Evolutionary conservation across 2,329 filamentous ascomycete species (phyloP).

Genomic region (Cytospora schulzeri): DNA sequence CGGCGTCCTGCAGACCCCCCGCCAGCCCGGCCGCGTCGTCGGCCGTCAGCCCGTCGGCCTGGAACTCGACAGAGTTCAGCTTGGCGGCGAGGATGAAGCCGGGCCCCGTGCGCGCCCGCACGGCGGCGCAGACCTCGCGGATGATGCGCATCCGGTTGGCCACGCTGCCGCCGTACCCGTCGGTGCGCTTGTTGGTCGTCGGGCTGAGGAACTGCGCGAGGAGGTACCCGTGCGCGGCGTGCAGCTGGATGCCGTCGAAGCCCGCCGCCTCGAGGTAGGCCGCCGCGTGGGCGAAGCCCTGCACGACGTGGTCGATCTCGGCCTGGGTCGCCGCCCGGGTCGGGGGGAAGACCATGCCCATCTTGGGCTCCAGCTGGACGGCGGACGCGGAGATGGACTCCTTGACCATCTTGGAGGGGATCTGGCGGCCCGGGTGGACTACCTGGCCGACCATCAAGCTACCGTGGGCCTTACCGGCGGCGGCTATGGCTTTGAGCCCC

Average conservation of each 20-base stretch:
- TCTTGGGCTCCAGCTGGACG: slow-evolving; percentile 36
- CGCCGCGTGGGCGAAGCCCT: slow-evolving; percentile 62
- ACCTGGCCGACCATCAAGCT: slow-evolving; percentile 63
- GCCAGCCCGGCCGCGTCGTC: slow-evolving; percentile 54
- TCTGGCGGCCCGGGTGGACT: slow-evolving; percentile 62
- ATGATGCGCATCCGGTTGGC: slow-evolving; percentile 49
- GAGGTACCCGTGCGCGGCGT: slow-evolving; percentile 58
- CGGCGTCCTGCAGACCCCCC: slow-evolving; percentile 47
- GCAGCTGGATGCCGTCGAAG: slow-evolving; percentile 55
- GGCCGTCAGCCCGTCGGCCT: slow-evolving; percentile 53
- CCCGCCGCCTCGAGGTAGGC: slow-evolving; percentile 65
- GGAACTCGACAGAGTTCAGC: slow-evolving; percentile 60
- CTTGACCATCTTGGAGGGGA: slow-evolving; percentile 36
- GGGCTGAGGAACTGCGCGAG: slow-evolving; percentile 54
- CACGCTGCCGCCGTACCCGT: slow-evolving; percentile 50
- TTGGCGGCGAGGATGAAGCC: slow-evolving; percentile 55
- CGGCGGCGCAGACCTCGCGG: slow-evolving; percentile 43
- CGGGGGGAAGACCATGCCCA: slow-evolving; percentile 44
- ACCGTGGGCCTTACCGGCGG: slow-evolving; percentile 57
- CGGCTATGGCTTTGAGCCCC: slow-evolving; percentile 57
- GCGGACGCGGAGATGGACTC: slow-evolving; percentile 46
- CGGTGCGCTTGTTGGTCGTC: slow-evolving; percentile 52
- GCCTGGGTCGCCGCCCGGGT: slow-evolving; percentile 54
- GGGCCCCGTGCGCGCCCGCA: slow-evolving; percentile 36
- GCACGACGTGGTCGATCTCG: slow-evolving; percentile 60